Conservation (phyloP, 192 early-diverging fungal species). For the Coemansia sp. region DNA sequence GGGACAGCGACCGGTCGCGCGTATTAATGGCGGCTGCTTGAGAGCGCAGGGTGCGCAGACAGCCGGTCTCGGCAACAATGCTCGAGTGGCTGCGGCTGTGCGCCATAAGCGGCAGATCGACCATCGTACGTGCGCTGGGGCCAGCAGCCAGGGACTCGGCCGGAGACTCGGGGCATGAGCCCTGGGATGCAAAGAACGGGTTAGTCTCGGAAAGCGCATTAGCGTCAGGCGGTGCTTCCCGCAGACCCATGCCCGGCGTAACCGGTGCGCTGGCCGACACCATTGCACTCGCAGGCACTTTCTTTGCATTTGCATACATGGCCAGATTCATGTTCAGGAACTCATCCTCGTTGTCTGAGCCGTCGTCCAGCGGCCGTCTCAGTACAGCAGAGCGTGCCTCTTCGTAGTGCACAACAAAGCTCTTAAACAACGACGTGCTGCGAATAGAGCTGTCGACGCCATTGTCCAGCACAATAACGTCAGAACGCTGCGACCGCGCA, state of each 20-base stretch:
- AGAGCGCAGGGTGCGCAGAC: constrained; percentile 37
- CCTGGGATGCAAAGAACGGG: constrained; percentile 22
- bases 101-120: constrained; percentile 15
- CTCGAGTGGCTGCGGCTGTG: constrained; percentile 31
- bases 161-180: background rate
- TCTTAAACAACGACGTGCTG: constrained; percentile 18
- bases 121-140: constrained; percentile 3
- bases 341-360: constrained; percentile 26
- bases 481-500: constrained; percentile 24
- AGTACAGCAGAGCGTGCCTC: constrained; percentile 9
- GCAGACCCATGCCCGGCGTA: constrained; percentile 12
- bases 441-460: constrained; percentile 33
- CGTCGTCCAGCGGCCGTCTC: background rate
- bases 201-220: constrained; percentile 10
- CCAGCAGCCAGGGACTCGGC: background rate
- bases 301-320: constrained; percentile 12
- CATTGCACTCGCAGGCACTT: background rate
- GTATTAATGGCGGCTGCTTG: background rate
- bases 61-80: constrained; percentile 46
- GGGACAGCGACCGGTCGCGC: constrained; percentile 1
- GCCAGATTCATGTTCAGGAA: constrained; percentile 30
- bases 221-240: background rate
- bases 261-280: constrained; percentile 23
- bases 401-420: constrained; percentile 43
- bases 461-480: constrained; percentile 27